phyloP scores from a whole-genome alignment of 169 alveolate genomes.

The Condylostoma magnum region DNA sequence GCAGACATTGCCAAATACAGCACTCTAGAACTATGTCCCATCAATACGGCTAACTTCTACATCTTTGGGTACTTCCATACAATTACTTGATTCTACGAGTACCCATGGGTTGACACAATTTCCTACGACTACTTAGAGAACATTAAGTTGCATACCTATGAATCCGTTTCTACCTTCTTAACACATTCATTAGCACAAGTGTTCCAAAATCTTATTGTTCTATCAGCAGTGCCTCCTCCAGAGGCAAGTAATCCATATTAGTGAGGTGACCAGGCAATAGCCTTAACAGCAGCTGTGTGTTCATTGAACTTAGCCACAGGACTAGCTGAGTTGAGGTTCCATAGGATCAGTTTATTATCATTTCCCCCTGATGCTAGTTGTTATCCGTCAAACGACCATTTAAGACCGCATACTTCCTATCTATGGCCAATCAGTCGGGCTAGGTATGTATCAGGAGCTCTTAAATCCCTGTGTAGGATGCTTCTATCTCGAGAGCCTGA shows the following conservation, averaged over 20 bases:
- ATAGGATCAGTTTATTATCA: slow-evolving; percentile 91
- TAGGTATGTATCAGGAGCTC: slow-evolving; percentile 12
- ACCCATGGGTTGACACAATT: slow-evolving; percentile 96
- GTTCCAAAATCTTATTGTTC: slow-evolving; percentile 94
- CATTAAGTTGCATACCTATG: slow-evolving; percentile 93
- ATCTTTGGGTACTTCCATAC: slow-evolving; percentile 94
- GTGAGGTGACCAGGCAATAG: slow-evolving; percentile 97
- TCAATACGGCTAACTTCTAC: slow-evolving; percentile 75
- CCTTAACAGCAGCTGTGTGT: slow-evolving; percentile 93
- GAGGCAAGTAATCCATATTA: slow-evolving; percentile 90
- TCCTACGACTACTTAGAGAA: slow-evolving; percentile 93
- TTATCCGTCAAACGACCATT: slow-evolving; percentile 56
- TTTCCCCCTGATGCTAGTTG: slow-evolving; percentile 96
- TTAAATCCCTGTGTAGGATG: slow-evolving; percentile 85
- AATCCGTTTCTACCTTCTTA: slow-evolving; percentile 85
- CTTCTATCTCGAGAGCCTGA: slow-evolving; percentile 92
- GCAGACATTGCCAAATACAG: slow-evolving; percentile 92
- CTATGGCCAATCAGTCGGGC: slow-evolving; percentile 36
- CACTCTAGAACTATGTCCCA: slow-evolving; percentile 95
- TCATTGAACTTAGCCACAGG: slow-evolving; percentile 75
- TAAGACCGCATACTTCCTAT: slow-evolving; percentile 53
- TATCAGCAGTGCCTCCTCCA: slow-evolving; percentile 99
- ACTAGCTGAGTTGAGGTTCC: slow-evolving; percentile 65
- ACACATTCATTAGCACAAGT: slow-evolving; percentile 79
- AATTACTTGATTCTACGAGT: slow-evolving; percentile 90